Base-by-base conservation (phyloP, 1,284 basidiomycete genomes). In the Irpex sp. region DNA sequence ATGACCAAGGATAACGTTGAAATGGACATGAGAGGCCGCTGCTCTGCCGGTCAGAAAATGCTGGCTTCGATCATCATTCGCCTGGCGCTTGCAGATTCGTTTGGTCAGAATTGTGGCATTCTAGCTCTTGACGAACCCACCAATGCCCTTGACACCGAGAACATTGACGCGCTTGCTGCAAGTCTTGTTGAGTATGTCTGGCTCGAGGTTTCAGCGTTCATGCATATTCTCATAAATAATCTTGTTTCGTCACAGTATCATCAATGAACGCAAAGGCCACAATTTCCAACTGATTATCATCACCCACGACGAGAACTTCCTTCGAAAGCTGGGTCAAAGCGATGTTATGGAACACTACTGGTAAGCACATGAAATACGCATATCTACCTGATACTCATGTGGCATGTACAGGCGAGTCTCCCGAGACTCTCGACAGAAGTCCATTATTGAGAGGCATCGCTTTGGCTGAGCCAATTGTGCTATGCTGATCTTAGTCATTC, bases 1-100 rank as follows among this genome's bases (percentile, higher is more conserved):
- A 99, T 99, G 97, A 93, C 92, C 65, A 99, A 98, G 79, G 96
- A 98, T 74, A 91, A 95, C 71, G 96, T 98, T 1, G 97, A 99
- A 77, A 96, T 99, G 89, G 97, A 99, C 75, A 99, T 99, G 97
- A 90, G 97, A 64, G 97, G 97, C 34, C 88, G 97, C 65, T 99
- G 97, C 77, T 96, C 93, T 19, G 97, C 97, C 0, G 97, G 97
- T 0, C 97, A 99, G 77, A 99, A 99, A 79, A 98, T 98, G 82
- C 80, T 99, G 63, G 97, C 97, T 34, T 97, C 94, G n/a, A 98
- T 99, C 76, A 96, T 99, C 74, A 99, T 99, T 71, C 88, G 97
- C 1, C 85, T 99, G n/a, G 97, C 97, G 0, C 83, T 99, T 26
- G 97, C 97, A 7, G 97, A 99, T 75, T 97, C 94, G 3, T 99